Conservation (phyloP, 768 basidiomycete genomes). For the Astraeus odoratus region DNA sequence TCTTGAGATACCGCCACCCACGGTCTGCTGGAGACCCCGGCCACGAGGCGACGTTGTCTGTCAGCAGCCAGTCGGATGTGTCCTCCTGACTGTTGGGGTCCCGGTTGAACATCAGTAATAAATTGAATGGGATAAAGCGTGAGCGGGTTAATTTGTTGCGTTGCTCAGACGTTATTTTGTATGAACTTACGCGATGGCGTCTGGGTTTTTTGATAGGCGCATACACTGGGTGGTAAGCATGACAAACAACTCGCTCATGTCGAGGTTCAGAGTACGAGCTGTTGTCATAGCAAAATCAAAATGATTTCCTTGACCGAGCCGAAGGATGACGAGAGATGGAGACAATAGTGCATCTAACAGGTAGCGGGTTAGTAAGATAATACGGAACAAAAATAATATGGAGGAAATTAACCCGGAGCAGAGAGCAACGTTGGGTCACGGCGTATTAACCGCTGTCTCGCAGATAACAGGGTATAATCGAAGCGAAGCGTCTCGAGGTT, state of each 20-base stretch:
- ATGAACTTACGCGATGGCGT: conserved; percentile 47
- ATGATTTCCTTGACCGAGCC: conserved; percentile 69
- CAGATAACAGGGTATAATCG: conserved; percentile 69
- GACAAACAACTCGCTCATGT: conserved; percentile 84
- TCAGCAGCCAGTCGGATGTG: conserved; percentile 75
- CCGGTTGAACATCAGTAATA: conserved; percentile 3
- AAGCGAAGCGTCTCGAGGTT: conserved; percentile 73
- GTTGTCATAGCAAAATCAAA: conserved; percentile 76
- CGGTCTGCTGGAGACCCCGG: conserved; percentile 72
- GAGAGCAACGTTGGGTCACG: conserved; percentile 57
- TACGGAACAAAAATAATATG: conserved; percentile 3
- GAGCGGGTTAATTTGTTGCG: too few species aligned
- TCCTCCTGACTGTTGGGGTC: conserved; percentile 57
- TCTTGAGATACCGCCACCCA: conserved; percentile 85
- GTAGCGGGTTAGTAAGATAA: conserved; percentile 16
- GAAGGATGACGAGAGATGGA: conserved; percentile 61
- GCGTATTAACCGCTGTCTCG: conserved; percentile 68
- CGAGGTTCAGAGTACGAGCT: conserved; percentile 68
- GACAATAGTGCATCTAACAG: conserved; percentile 46
- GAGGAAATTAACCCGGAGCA: conserved; percentile 54
- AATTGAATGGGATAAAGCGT: too few species aligned
- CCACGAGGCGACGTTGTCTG: conserved; percentile 77
- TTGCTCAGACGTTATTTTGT: too few species aligned
- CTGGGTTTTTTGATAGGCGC: conserved; percentile 58
- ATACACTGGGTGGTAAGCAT: conserved; percentile 74